A percentile compares a stretch with the other conserved stretches of the same genome.
These are phyloP conservation scores for Fusarium anguioides DNA, from an alignment of 2,329 filamentous ascomycete genomes.

Conservation along the genomic window DNA sequence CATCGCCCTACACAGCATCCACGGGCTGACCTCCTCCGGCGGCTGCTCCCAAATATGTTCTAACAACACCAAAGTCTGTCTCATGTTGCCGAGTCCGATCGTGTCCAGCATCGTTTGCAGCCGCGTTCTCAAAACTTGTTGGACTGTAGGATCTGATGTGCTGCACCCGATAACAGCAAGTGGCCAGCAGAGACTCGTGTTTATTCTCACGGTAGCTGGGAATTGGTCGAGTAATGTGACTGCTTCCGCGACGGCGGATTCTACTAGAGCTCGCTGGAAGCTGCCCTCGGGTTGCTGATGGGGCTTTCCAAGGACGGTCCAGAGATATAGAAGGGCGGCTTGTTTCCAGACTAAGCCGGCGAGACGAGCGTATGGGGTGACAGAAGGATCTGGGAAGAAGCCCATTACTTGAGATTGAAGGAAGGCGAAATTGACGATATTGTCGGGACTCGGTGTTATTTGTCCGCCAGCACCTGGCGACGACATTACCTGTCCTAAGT, in stretches of 20 bases:
- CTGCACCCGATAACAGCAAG: conserved; percentile 54
- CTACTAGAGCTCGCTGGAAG: conserved; percentile 43
- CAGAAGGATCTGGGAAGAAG: conserved; percentile 52
- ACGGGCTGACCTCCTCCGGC: conserved; percentile 50
- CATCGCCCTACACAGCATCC: conserved; percentile 59
- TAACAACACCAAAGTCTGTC: conserved; percentile 54
- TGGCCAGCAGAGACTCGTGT: conserved; percentile 55
- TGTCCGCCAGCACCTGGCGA: conserved; percentile 47
- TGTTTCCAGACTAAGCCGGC: conserved; percentile 59
- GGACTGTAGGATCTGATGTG: conserved; percentile 49
- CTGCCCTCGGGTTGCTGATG: conserved; percentile 32
- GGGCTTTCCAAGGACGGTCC: conserved; percentile 50
- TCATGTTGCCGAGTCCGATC: conserved; percentile 60
- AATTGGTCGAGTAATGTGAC: conserved; percentile 49
- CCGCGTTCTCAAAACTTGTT: conserved; percentile 50
- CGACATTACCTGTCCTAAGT: conserved; percentile 56
- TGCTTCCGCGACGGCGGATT: conserved; percentile 47
- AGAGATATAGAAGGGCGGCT: conserved; percentile 57
- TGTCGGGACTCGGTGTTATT: conserved; percentile 50
- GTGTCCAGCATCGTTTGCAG: conserved; percentile 50
- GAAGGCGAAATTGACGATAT: conserved; percentile 57
- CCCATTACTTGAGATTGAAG: conserved; percentile 56
- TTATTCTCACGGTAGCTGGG: conserved; percentile 49
- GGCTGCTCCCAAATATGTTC: conserved; percentile 56
- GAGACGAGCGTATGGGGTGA: conserved; percentile 52